Evolutionary conservation across 148 eudicot genomes (phyloP).

Genomic region (Talinum fruticosum): DNA sequence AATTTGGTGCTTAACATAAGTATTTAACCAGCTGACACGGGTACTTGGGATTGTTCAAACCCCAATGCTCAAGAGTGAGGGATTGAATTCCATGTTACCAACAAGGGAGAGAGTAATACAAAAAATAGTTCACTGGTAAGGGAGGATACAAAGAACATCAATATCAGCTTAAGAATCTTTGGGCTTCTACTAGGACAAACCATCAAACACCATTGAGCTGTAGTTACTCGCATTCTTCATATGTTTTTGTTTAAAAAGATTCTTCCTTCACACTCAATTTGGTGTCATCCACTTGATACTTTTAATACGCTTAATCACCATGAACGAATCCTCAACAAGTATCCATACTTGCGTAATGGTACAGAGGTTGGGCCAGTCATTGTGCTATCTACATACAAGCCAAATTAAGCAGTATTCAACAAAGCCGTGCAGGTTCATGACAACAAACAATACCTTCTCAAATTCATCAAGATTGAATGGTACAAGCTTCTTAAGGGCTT

Average conservation of each 20-base stretch:
- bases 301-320: background rate
- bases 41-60: background rate
- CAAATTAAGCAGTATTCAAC: background rate
- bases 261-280: background rate
- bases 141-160: background rate
- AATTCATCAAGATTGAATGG: constrained; percentile 76
- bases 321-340: background rate
- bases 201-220: background rate
- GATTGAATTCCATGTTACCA: background rate
- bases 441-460: constrained; percentile 59
- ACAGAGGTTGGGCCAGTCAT: background rate
- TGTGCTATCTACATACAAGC: background rate
- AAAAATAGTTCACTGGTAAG: background rate
- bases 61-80: background rate
- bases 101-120: background rate
- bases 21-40: background rate
- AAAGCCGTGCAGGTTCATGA: background rate
- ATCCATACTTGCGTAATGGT: background rate
- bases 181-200: background rate
- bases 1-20: background rate
- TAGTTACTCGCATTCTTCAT: background rate
- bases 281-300: background rate
- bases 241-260: background rate
- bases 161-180: background rate
- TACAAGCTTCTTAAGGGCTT: constrained; percentile 75